phyloP scores from a whole-genome alignment of 345 rosid genomes.

The Eucalyptus marginata region DNA sequence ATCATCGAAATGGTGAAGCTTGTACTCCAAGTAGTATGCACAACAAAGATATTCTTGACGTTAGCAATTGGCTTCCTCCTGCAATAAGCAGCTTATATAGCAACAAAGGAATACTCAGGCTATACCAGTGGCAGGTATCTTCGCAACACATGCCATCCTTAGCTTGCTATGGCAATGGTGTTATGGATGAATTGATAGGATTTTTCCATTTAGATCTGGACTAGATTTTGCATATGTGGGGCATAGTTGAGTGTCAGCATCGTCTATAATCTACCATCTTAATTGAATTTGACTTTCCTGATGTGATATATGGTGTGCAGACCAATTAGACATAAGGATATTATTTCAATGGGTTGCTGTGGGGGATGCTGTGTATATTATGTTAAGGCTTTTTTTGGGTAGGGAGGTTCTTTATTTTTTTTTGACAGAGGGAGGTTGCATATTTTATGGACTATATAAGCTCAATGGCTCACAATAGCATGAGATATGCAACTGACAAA shows the following conservation, averaged over 20 bases:
- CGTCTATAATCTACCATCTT: neutral
- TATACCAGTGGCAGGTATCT: conserved; percentile 93
- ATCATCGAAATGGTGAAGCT: conserved; percentile 30
- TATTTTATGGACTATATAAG: neutral
- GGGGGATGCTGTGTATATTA: neutral
- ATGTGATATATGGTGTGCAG: neutral
- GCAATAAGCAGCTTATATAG: conserved; percentile 64
- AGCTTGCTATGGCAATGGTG: neutral
- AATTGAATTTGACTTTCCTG: neutral
- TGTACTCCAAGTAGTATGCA: conserved; percentile 54
- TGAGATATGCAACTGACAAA: neutral
- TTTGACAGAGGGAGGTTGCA: neutral
- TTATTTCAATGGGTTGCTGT: neutral
- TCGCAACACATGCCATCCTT: neutral
- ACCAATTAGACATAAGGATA: neutral
- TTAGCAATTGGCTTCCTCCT: conserved; percentile 78
- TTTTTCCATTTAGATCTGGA: neutral
- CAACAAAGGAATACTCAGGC: conserved; percentile 73
- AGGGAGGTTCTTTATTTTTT: neutral
- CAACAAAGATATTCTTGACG: conserved; percentile 31
- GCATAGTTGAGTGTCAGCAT: neutral
- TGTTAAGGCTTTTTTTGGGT: neutral
- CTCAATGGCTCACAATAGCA: neutral
- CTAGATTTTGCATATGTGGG: neutral
- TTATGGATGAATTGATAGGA: neutral